Evolutionary conservation across 192 early-diverging fungal species (phyloP).

Genomic region (Chytriomyces sp.): DNA sequence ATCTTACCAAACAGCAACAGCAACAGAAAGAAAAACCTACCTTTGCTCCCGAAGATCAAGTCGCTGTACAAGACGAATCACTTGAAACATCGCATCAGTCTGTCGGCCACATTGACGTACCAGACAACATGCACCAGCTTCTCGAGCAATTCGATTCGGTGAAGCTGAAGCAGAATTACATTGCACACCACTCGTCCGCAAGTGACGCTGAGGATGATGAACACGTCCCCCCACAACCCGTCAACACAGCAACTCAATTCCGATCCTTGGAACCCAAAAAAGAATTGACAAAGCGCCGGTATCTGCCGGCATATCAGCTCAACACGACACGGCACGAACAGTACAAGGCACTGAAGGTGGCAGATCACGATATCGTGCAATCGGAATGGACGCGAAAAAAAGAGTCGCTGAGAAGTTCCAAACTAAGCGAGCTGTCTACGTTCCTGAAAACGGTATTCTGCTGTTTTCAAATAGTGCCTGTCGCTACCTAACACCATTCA

Average conservation of each 20-base stretch:
- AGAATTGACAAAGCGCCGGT: conserved; percentile 12
- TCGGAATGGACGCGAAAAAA: conserved; percentile 33
- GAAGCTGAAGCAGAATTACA: conserved; percentile 23
- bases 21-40: neutral
- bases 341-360: conserved; percentile 32
- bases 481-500: neutral
- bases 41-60: neutral
- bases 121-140: conserved; percentile 36
- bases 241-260: neutral
- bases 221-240: neutral
- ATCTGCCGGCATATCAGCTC: conserved; percentile 37
- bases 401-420: conserved; percentile 35
- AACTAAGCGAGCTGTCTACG: conserved; percentile 38
- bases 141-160: conserved; percentile 51
- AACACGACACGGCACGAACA: conserved; percentile 44
- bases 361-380: conserved; percentile 41
- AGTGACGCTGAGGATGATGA: neutral
- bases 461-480: conserved; percentile 9
- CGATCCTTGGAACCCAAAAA: neutral
- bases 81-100: conserved; percentile 9
- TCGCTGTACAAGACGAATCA: neutral
- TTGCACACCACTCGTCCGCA: conserved; percentile 1
- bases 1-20: neutral
- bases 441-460: conserved; percentile 40
- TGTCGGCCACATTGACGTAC: conserved; percentile 29